Evolutionary conservation across 176 grass and related monocot genomes (phyloP).

Genomic region (Alopecurus myosuroides): DNA sequence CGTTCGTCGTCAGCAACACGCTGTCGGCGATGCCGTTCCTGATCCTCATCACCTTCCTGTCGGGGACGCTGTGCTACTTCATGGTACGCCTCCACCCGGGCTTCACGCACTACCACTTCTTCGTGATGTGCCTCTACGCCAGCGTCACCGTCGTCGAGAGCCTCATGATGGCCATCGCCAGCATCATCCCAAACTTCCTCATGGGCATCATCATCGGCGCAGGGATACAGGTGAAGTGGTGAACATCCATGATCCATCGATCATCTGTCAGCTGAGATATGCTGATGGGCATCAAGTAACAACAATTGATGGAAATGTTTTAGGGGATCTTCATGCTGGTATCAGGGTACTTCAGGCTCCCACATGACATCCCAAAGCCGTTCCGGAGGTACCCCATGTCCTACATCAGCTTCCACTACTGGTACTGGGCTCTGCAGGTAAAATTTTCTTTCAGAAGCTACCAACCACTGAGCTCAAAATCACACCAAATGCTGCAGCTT

Average conservation of each 20-base stretch:
- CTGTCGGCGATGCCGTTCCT: slow-evolving; percentile 85
- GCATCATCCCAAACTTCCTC: slow-evolving; percentile 96
- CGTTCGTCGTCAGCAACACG: slow-evolving; percentile 92
- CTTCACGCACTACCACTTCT: slow-evolving; percentile 89
- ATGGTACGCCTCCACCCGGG: slow-evolving; percentile 93
- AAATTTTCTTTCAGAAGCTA: background rate
- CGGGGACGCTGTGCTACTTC: slow-evolving; percentile 89
- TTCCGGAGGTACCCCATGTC: slow-evolving; percentile 99
- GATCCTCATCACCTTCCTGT: slow-evolving; percentile 73
- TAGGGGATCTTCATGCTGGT: slow-evolving; percentile 99
- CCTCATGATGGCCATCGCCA: slow-evolving; percentile 99
- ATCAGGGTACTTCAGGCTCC: slow-evolving; percentile 90
- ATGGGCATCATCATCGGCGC: slow-evolving; percentile 99
- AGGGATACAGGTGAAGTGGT: slow-evolving; percentile 99
- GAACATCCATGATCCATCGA: background rate
- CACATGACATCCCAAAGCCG: slow-evolving; percentile 88
- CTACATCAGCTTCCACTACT: slow-evolving; percentile 96
- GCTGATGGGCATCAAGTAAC: background rate
- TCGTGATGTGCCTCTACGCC: slow-evolving; percentile 78
- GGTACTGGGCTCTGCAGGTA: slow-evolving; percentile 99
- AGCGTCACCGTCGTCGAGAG: slow-evolving; percentile 93
- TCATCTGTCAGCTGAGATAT: background rate
- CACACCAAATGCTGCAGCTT: background rate
- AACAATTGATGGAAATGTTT: slow-evolving; percentile 32
- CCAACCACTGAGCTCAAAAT: background rate